Base-by-base conservation (phyloP, 257 asterid species). In the Euphrasia confusa region DNA sequence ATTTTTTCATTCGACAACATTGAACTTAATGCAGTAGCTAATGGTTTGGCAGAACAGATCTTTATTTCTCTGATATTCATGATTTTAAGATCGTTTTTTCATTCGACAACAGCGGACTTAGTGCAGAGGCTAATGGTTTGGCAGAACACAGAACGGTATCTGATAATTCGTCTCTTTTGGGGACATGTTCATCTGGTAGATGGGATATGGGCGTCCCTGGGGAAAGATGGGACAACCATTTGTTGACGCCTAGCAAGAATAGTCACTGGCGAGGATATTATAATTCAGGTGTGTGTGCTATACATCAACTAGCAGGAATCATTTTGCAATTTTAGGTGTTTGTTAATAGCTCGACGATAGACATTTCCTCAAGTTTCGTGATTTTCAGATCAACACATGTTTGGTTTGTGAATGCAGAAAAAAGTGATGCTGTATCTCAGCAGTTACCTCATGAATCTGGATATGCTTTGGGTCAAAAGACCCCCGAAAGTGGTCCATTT, bases 371-470 rank as follows among this genome's bases (percentile, higher is more conserved):
- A 47, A 64, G 64, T 33, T 17, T 55, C 54, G 48, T 45, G 14
- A 68, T 59, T 50, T 39, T 42, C 32, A 10, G 45, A 39, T 33
- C 64, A 13, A 60, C 45, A 60, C 37, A 35, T 37, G 61, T 77
- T 48, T 50, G 15, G 58, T 10, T 62, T 53, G 14, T 45, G 40
- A 62, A 57, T 73, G 78, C 81, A 81, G 87, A 65, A 50, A 64
- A 27, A 60, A 39, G 39, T 33, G 68, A 58, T 54, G 30, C 4
- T 15, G 37, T 35, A 10, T 30, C 49, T 32, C 71, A 59, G 60
- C 59, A 52, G 14, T 49, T 55, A 60, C 72, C 63, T 47, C 44
- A 44, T 61, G 68, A 64, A 62, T 54, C 69, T 72, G 67, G 59
- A 72, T 45, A 47, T 53, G 30, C 67, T 77, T 60, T 56, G 64